Percentiles rank a stretch among this genome's conserved stretches.
Conservation (phyloP, 768 basidiomycete genomes). For the Lentinula aciculospora region DNA sequence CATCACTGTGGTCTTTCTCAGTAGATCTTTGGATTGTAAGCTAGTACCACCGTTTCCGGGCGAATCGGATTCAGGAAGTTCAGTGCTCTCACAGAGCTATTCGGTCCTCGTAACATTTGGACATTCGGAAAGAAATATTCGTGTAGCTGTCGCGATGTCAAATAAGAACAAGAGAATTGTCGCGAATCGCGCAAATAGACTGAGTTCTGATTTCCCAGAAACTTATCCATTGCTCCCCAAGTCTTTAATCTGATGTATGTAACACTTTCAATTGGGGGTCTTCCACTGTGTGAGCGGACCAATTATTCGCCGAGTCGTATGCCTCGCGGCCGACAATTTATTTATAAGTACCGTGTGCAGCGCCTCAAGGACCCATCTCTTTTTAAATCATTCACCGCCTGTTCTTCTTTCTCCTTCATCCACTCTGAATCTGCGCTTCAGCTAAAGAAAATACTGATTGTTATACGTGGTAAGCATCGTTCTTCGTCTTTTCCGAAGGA, state of each 20-base stretch:
- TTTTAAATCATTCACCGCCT: background rate
- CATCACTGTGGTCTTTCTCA: too few species aligned
- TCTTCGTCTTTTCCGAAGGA: background rate
- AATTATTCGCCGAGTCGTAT: background rate
- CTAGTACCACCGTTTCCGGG: too few species aligned
- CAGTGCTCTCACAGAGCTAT: too few species aligned
- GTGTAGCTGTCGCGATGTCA: too few species aligned
- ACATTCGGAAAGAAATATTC: too few species aligned
- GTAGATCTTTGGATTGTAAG: too few species aligned
- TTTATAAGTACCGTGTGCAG: background rate
- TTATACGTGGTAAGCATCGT: background rate
- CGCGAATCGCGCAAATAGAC: background rate
- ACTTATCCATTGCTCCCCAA: background rate
- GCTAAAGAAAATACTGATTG: background rate
- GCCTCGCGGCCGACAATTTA: background rate
- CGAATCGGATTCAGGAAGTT: too few species aligned
- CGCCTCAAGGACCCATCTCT: background rate
- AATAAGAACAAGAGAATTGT: too few species aligned
- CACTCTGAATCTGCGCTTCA: background rate
- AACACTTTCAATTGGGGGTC: background rate
- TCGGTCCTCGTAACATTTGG: too few species aligned
- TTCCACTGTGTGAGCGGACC: background rate
- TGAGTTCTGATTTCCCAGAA: background rate
- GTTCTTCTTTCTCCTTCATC: background rate
- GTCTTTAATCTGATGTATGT: background rate